These are phyloP conservation scores for Pythium vanterpoolii DNA, from an alignment of 352 stramenopile species.

Conservation along the genomic window DNA sequence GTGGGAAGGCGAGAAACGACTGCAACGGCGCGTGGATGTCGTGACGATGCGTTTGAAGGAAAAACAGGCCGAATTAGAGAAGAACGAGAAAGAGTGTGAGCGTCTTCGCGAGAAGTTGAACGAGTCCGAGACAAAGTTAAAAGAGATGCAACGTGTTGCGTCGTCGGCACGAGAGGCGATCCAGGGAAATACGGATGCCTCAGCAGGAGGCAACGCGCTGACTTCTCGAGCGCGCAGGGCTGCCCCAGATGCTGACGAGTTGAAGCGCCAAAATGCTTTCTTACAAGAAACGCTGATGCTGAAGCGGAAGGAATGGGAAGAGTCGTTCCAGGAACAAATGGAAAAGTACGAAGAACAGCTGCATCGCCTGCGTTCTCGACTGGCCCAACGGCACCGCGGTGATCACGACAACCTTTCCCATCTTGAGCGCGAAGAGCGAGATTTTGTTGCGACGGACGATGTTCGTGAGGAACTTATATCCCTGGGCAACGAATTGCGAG, in stretches of 20 bases:
- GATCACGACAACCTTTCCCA: constrained; percentile 1
- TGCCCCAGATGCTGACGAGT: constrained; percentile 12
- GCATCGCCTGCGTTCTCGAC: constrained; percentile 39
- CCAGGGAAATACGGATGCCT: constrained; percentile 5
- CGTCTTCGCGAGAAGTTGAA: constrained; percentile 30
- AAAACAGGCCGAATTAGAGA: constrained; percentile 48
- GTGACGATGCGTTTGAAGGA: constrained; percentile 69
- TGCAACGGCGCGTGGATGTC: constrained; percentile 65
- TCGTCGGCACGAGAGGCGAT: constrained; percentile 19
- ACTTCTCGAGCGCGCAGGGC: not conserved
- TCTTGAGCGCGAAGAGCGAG: constrained; percentile 47
- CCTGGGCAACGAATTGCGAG: constrained; percentile 42
- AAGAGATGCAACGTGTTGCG: constrained; percentile 26
- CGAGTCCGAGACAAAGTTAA: constrained; percentile 25
- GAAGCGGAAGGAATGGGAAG: constrained; percentile 70
- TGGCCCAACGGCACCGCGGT: constrained; percentile 32
- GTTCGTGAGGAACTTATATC: constrained; percentile 40
- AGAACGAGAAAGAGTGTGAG: constrained; percentile 43
- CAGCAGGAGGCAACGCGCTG: not conserved
- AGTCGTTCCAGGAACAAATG: constrained; percentile 43
- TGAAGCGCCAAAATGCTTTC: constrained; percentile 53
- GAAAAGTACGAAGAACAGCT: constrained; percentile 52
- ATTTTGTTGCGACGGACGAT: constrained; percentile 41
- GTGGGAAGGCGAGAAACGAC: constrained; percentile 65
- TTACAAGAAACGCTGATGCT: constrained; percentile 55